A percentile compares a stretch with the other conserved stretches of the same genome.
phyloP scores from a whole-genome alignment of 2,329 filamentous ascomycete genomes.

The Ascochyta rabiei region DNA sequence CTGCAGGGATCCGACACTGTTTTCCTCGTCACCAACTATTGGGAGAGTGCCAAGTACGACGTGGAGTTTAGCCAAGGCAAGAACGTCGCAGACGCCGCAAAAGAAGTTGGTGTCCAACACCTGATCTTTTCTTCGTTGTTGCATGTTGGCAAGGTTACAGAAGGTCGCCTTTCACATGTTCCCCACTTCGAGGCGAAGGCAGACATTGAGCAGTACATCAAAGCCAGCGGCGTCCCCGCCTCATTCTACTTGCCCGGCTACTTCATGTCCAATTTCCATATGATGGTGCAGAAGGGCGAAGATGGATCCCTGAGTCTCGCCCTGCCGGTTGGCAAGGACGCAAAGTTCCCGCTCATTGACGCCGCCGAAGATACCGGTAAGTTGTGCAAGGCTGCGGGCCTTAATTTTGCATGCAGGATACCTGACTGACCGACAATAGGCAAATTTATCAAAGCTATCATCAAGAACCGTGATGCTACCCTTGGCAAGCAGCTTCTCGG shows the following conservation, averaged over 20 bases:
- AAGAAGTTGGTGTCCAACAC: constrained; percentile 23
- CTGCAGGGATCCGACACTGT: constrained; percentile 55
- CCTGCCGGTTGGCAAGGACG: constrained; percentile 12
- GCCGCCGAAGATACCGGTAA: constrained; percentile 52
- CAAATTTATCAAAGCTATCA: constrained; percentile 34
- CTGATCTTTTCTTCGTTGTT: constrained; percentile 32
- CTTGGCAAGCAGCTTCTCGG: constrained; percentile 54
- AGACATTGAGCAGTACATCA: constrained; percentile 60
- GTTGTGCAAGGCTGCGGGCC: constrained; percentile 27
- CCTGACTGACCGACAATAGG: constrained; percentile 25
- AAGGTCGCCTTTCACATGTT: constrained; percentile 46
- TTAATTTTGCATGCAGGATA: not conserved
- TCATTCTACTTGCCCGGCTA: constrained; percentile 60
- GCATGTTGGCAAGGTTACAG: constrained; percentile 25
- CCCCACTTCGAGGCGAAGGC: constrained; percentile 65
- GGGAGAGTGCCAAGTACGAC: constrained; percentile 18
- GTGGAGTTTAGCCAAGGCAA: constrained; percentile 30
- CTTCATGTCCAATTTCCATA: constrained; percentile 60
- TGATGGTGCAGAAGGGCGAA: constrained; percentile 17
- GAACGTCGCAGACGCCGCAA: constrained; percentile 26
- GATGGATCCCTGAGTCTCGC: constrained; percentile 26
- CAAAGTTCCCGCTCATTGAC: constrained; percentile 52
- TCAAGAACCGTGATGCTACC: constrained; percentile 15
- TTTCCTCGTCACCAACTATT: constrained; percentile 54
- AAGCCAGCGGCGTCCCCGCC: constrained; percentile 38